Base-by-base conservation (phyloP, 2,329 filamentous ascomycete species). In the Fusarium continuum region DNA sequence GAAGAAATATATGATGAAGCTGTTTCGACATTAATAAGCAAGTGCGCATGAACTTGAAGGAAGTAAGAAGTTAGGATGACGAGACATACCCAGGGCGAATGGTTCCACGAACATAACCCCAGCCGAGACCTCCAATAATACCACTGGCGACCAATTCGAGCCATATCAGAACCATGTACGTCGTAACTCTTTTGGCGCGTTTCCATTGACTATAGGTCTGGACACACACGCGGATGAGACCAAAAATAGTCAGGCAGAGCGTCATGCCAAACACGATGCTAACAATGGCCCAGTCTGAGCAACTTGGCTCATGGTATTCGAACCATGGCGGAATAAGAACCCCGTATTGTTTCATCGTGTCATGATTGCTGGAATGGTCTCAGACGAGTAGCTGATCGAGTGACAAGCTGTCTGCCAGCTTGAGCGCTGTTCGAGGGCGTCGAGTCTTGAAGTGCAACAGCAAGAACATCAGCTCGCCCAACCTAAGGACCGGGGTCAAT, bases 91-190 rank as follows among this genome's bases (percentile, higher is more conserved):
- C 60, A 17, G 69, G 61, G 16, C 61, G 51, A 44, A 80, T 76
- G 32, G 61, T 69, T 13, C 65, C 70, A 36, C 71, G 59, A 5
- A 79, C 47, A 51, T 74, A 75, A 8, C 75, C 72, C 75, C 76
- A 80, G 19, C 70, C 73, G 5, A 77, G 55, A 5, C 76, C 66
- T 19, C 73, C 73, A 39, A 78, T 76, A 8, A 72, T 55, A 8
- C 72, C 64, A 57, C 73, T 77, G 3, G 74, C 68, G 9, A 74
- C 32, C 38, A 77, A 68, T 55, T 80, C 77, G 17, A 72, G 45
- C 79, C 79, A 81, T 36, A 80, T 74, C 65, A 79, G 69, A 51
- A 72, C 67, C 31, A 79, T 69, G 49, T 80, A 81, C 5, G 71
- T 62, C 17, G 72, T 77, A 31, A 75, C 65, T 10, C 71, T 70